phyloP scores from a whole-genome alignment of 2,329 filamentous ascomycete genomes.

The Corynespora cassiicola region DNA sequence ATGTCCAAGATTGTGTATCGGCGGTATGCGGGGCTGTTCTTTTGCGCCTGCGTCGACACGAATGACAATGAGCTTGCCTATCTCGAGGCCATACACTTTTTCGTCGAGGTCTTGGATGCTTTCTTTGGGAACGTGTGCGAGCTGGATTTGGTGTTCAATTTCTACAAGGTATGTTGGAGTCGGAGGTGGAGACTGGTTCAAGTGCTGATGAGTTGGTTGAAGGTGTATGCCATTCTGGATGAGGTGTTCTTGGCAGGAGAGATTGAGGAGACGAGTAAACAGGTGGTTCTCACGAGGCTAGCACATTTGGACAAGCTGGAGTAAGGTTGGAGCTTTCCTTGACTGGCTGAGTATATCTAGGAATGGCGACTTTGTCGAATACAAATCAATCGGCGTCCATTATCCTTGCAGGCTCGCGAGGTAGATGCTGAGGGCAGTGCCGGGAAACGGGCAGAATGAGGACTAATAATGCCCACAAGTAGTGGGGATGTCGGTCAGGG shows the following conservation, averaged over 20 bases:
- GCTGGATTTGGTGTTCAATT: constrained; percentile 83
- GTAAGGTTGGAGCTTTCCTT: constrained; percentile 48
- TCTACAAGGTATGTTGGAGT: constrained; percentile 65
- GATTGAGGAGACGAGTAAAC: constrained; percentile 98
- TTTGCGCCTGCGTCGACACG: constrained; percentile 98
- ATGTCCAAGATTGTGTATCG: constrained; percentile 94
- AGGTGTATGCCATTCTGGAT: constrained; percentile 97
- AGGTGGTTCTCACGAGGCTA: constrained; percentile 90
- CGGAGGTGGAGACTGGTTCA: background rate
- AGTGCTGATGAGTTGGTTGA: background rate
- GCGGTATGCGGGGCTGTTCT: constrained; percentile 96
- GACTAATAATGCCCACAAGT: no score
- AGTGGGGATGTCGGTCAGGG: no score
- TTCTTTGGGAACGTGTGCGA: constrained; percentile 99
- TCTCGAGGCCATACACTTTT: constrained; percentile 98
- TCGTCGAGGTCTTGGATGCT: constrained; percentile 96
- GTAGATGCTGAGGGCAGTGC: no score
- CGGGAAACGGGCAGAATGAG: no score
- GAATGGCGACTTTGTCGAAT: no score
- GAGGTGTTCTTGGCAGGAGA: constrained; percentile 98
- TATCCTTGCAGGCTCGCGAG: no score
- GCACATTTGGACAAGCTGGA: constrained; percentile 98
- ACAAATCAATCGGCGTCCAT: no score
- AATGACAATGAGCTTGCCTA: constrained; percentile 99
- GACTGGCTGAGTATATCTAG: no score